Base-by-base conservation (phyloP, 306 rosid species). In the Neltuma alba region DNA sequence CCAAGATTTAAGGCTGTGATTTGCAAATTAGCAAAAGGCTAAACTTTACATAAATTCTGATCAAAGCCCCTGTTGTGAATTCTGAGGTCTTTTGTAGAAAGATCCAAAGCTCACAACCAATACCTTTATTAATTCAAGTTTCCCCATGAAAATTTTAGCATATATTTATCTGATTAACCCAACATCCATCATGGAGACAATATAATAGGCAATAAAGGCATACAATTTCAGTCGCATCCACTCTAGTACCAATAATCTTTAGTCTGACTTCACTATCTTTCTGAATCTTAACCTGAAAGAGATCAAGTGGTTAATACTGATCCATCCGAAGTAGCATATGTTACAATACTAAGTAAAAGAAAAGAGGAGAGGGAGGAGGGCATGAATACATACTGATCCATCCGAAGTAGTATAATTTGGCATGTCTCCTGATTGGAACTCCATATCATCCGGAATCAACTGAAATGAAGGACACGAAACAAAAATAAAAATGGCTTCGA, bases 401-500 rank as follows among this genome's bases (percentile, higher is more conserved):
- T 95, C 99, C 11, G 99, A 93, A 45, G 98, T 95, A 37, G 98
- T 95, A 84, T 95, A 95, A 83, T 95, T 93, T 68, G 97, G 97
- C 90, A 93, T 87, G 73, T 95, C 99, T 70, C 99, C 97, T 18
- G 94, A 81, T 79, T 95, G 98, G 79, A 95, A 91, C 85, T 95
- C 99, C 99, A 95, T 95, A 80, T 95, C 99, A 90, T 95, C 99
- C 0, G 99, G 99, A 80, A 95, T 95, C 87, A 95, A 83, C 98
- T 94, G 78, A 78, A 73, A 79, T 45, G 81, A 65, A 41, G 72
- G 37, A 47, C 30, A 72, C 3, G 2, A 25, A 66, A 58, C 23
- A 41, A 27, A 79, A 27, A 37, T 28, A 77, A 47, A 45, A 75
- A 44, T 11, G 9, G 27, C 18, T 3, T 54, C 44, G 41, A 64